Conservation (phyloP, 495 filamentous ascomycete genomes). For the Durotheca rogersii region DNA sequence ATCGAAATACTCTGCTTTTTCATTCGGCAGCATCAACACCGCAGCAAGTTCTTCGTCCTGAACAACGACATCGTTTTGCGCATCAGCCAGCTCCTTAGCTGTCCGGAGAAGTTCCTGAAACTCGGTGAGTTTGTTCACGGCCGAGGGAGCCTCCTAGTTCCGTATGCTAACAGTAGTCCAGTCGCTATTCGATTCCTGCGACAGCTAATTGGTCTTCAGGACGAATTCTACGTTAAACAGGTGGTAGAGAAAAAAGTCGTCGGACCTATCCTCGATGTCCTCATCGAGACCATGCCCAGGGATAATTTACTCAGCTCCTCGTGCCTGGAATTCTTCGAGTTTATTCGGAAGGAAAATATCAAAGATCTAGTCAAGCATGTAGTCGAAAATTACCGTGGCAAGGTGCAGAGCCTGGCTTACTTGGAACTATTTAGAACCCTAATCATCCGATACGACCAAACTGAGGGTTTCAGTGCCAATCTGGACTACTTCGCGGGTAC, state of each 20-base stretch:
- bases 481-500: constrained; percentile 55
- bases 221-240: constrained; percentile 89
- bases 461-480: constrained; percentile 63
- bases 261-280: constrained; percentile 82
- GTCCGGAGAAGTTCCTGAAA: constrained; percentile 90
- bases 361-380: constrained; percentile 81
- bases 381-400: constrained; percentile 85
- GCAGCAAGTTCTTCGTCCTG: constrained; percentile 86
- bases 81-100: constrained; percentile 79
- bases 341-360: constrained; percentile 81
- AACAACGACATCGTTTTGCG: constrained; percentile 74
- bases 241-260: constrained; percentile 82
- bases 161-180: constrained; percentile 34
- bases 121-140: constrained; percentile 61
- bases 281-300: constrained; percentile 88
- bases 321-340: constrained; percentile 94
- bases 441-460: constrained; percentile 77
- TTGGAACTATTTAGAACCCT: constrained; percentile 82
- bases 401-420: constrained; percentile 75
- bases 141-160: background rate
- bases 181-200: constrained; percentile 95
- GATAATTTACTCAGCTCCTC: constrained; percentile 95
- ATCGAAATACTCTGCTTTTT: constrained; percentile 96
- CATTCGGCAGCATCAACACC: constrained; percentile 81
- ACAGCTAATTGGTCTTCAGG: constrained; percentile 77